Percentiles rank a stretch among this genome's conserved stretches.
phyloP scores from a whole-genome alignment of 208 protist genomes.

The Leishmania turanica region DNA sequence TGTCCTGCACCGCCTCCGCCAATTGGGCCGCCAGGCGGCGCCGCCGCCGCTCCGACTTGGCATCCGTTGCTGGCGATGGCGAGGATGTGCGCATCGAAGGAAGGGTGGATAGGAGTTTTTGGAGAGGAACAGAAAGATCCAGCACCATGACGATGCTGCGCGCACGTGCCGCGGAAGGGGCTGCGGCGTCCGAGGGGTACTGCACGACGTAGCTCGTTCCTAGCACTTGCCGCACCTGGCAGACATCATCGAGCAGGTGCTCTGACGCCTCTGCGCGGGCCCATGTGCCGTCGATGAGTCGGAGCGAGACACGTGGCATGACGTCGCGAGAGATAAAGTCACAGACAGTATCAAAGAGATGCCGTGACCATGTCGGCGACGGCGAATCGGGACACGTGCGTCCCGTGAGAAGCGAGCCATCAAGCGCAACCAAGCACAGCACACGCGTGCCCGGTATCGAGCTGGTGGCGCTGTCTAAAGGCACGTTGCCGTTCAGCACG shows the following conservation, averaged over 20 bases:
- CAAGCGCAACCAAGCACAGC: slow-evolving; percentile 13
- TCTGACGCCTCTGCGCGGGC: neutral
- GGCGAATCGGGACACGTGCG: neutral
- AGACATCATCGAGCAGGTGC: slow-evolving; percentile 17
- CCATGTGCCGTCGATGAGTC: slow-evolving; percentile 20
- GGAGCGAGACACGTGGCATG: slow-evolving; percentile 34
- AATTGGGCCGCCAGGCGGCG: slow-evolving; percentile 26
- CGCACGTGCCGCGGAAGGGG: neutral
- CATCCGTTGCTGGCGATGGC: neutral
- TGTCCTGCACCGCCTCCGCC: slow-evolving; percentile 32
- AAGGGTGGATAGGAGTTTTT: neutral
- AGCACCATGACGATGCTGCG: slow-evolving; percentile 41
- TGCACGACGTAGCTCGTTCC: slow-evolving; percentile 36
- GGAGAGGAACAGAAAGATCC: slow-evolving; percentile 26
- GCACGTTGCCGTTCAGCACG: slow-evolving; percentile 55
- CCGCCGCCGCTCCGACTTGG: neutral
- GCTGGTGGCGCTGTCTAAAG: slow-evolving; percentile 19
- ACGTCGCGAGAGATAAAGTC: slow-evolving; percentile 28
- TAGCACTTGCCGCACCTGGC: slow-evolving; percentile 8
- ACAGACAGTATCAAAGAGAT: slow-evolving; percentile 22
- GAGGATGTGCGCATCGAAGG: neutral
- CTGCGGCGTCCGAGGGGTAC: neutral
- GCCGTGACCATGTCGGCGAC: neutral
- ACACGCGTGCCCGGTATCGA: neutral
- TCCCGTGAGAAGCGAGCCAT: slow-evolving; percentile 15